Evolutionary conservation across 345 rosid genomes (phyloP).

Genomic region (Eutrema japonicum): DNA sequence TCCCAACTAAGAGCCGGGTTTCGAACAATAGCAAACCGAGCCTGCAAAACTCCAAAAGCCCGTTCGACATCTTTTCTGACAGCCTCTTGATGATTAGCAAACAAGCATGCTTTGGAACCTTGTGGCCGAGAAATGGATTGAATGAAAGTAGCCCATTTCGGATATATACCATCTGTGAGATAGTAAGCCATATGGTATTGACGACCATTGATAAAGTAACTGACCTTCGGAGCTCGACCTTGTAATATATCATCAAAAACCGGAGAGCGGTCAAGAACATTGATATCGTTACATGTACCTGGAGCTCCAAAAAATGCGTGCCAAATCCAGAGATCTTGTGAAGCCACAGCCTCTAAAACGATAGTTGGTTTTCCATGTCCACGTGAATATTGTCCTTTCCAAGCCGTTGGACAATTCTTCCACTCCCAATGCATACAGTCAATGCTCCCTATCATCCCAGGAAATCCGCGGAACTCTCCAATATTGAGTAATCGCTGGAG

Average conservation of each 20-base stretch:
- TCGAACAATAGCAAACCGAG: neutral
- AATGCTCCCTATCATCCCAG: too few species aligned
- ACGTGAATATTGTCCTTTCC: too few species aligned
- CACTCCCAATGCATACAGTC: too few species aligned
- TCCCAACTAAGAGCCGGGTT: neutral
- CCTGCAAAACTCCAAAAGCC: neutral
- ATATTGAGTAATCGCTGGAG: too few species aligned
- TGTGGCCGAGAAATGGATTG: neutral
- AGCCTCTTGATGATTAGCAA: neutral
- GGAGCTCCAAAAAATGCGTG: neutral
- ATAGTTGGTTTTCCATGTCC: too few species aligned
- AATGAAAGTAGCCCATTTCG: neutral
- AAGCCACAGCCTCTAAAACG: neutral
- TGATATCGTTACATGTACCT: neutral
- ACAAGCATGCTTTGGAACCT: neutral
- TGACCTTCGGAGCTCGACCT: neutral
- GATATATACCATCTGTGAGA: neutral
- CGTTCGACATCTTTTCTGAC: too few species aligned
- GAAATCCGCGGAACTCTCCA: too few species aligned
- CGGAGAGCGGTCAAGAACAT: neutral
- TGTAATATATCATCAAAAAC: constrained; percentile 3
- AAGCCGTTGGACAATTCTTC: too few species aligned
- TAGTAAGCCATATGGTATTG: neutral
- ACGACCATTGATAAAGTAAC: neutral
- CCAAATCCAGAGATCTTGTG: neutral